These are phyloP conservation scores for Backusella luteola DNA, from an alignment of 192 early-diverging fungal species.

Conservation along the genomic window DNA sequence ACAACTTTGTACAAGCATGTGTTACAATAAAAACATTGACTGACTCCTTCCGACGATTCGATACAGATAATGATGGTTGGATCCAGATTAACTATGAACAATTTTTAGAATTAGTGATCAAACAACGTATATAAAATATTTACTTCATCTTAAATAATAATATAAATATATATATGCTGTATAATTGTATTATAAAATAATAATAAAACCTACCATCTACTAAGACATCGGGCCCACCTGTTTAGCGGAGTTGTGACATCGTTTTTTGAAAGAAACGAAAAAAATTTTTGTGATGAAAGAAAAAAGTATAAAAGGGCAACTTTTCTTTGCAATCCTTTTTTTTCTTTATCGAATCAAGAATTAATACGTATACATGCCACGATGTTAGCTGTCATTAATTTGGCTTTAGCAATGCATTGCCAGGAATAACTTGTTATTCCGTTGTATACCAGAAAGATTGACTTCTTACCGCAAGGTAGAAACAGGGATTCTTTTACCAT, in stretches of 20 bases:
- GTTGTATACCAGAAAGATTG: conserved; percentile 16
- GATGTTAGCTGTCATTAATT: conserved; percentile 21
- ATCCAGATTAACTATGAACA: conserved; percentile 76
- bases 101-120: conserved; percentile 15
- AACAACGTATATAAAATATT: conserved; percentile 15
- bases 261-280: background rate
- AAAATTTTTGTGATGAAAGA: background rate
- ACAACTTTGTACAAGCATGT: conserved; percentile 80
- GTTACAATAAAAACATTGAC: conserved; percentile 77
- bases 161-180: conserved; percentile 1
- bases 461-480: conserved; percentile 18
- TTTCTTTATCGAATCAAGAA: conserved; percentile 20
- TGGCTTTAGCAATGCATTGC: conserved; percentile 26
- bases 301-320: conserved; percentile 24
- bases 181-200: conserved; percentile 2
- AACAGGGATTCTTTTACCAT: conserved; percentile 16
- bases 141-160: background rate
- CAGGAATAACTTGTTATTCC: conserved; percentile 27
- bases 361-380: conserved; percentile 30
- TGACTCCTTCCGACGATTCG: conserved; percentile 70
- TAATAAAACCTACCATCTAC: background rate
- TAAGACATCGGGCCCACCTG: background rate
- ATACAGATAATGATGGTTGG: conserved; percentile 76
- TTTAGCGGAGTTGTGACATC: background rate
- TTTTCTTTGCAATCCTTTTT: background rate